Evolutionary conservation across 345 rosid species (phyloP).

Genomic region (Populus tremula): DNA sequence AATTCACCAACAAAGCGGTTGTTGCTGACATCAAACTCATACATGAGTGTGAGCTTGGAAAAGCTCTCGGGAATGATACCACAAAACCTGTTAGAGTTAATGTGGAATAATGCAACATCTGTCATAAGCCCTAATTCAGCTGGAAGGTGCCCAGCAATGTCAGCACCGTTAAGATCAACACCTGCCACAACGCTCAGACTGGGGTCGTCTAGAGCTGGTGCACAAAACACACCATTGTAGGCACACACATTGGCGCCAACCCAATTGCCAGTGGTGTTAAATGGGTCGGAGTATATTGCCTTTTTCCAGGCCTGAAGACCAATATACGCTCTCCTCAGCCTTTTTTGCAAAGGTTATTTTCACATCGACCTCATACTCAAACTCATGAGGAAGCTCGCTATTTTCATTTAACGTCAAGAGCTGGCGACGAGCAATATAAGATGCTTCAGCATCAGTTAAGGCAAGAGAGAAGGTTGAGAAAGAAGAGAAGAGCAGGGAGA

Average conservation of each 20-base stretch:
- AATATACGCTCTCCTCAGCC: slow-evolving; percentile 61
- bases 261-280: slow-evolving; percentile 68
- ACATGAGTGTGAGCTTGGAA: slow-evolving; percentile 45
- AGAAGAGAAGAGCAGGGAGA: slow-evolving; percentile 22
- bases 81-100: slow-evolving; percentile 76
- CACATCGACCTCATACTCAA: slow-evolving; percentile 36
- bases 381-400: slow-evolving; percentile 33
- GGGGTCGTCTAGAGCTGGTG: slow-evolving; percentile 55
- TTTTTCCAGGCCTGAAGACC: slow-evolving; percentile 80
- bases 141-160: slow-evolving; percentile 78
- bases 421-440: slow-evolving; percentile 61
- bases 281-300: slow-evolving; percentile 71
- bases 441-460: slow-evolving; percentile 48
- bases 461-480: slow-evolving; percentile 37
- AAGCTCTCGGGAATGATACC: slow-evolving; percentile 69
- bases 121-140: slow-evolving; percentile 61
- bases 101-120: slow-evolving; percentile 59
- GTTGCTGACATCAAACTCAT: slow-evolving; percentile 82
- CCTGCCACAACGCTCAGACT: slow-evolving; percentile 55
- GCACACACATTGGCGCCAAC: slow-evolving; percentile 59
- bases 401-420: slow-evolving; percentile 46
- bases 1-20: slow-evolving; percentile 73
- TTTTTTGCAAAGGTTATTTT: slow-evolving; percentile 45
- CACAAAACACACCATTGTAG: slow-evolving; percentile 71
- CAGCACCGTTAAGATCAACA: slow-evolving; percentile 68